These are phyloP conservation scores for Chrysanthemum makinoi DNA, from an alignment of 129 eudicot genomes.

Conservation along the genomic window DNA sequence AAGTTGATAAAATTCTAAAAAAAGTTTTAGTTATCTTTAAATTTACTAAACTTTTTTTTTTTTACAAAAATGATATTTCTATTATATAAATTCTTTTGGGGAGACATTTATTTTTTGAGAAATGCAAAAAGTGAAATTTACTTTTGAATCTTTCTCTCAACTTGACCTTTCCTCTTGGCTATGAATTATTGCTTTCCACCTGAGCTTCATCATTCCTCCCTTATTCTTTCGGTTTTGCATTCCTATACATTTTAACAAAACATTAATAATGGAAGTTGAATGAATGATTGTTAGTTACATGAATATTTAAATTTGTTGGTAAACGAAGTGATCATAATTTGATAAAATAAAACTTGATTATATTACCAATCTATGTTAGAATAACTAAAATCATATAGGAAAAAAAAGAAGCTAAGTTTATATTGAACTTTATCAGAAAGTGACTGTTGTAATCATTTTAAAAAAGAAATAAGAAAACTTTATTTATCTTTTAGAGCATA, in stretches of 20 bases:
- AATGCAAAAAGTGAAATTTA: slow-evolving; percentile 31
- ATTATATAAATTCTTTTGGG: slow-evolving; percentile 17
- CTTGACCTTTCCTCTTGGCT: slow-evolving; percentile 34
- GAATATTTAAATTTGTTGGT: not conserved
- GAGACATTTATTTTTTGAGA: slow-evolving; percentile 20
- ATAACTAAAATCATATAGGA: not conserved
- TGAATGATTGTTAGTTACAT: not conserved
- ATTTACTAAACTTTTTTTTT: no score
- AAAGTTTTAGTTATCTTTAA: no score
- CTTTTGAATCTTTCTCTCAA: slow-evolving; percentile 37
- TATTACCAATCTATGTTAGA: not conserved
- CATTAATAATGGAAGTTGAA: not conserved
- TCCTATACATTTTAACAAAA: not conserved
- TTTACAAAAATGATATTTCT: not conserved
- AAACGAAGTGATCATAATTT: not conserved
- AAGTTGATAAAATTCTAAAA: not conserved
- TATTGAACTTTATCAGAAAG: slow-evolving; percentile 7
- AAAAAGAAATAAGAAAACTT: not conserved
- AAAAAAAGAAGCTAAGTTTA: not conserved
- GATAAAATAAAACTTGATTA: not conserved
- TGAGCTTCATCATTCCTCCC: slow-evolving; percentile 33
- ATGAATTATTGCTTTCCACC: slow-evolving; percentile 39
- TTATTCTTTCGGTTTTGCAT: slow-evolving; percentile 15
- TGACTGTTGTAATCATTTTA: slow-evolving; percentile 11
- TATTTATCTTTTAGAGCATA: slow-evolving; percentile 1